These are phyloP conservation scores for Boletus coffeatus DNA, from an alignment of 1,284 basidiomycete species.

Conservation along the genomic window DNA sequence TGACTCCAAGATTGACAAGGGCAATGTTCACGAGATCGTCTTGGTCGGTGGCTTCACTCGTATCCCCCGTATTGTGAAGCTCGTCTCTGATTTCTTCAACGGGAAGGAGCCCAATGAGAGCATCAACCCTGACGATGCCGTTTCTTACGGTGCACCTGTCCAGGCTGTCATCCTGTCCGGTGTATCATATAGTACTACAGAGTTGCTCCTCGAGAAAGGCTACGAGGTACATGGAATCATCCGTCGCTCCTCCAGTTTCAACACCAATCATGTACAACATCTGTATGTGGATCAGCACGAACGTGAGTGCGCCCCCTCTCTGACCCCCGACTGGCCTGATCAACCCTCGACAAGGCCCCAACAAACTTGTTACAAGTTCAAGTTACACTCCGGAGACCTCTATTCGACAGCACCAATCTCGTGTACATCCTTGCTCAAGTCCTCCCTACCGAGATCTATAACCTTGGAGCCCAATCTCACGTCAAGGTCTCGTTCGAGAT, in stretches of 20 bases:
- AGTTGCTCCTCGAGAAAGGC: slow-evolving; percentile 79
- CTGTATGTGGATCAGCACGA: slow-evolving; percentile 86
- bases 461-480: slow-evolving; percentile 93
- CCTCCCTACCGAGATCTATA: slow-evolving; percentile 90
- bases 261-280: slow-evolving; percentile 87
- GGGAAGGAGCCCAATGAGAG: slow-evolving; percentile 95
- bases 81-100: slow-evolving; percentile 99
- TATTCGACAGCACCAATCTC: slow-evolving; percentile 85
- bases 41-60: slow-evolving; percentile 98
- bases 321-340: not conserved
- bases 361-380: slow-evolving; percentile 51
- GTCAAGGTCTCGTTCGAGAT: slow-evolving; percentile 97
- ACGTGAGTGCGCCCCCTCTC: slow-evolving; percentile 40
- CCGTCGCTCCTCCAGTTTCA: slow-evolving; percentile 90
- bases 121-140: slow-evolving; percentile 99
- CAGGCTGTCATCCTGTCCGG: slow-evolving; percentile 98
- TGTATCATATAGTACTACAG: slow-evolving; percentile 57
- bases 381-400: slow-evolving; percentile 87
- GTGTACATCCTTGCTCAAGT: slow-evolving; percentile 91
- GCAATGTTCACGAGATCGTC: slow-evolving; percentile 93
- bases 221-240: slow-evolving; percentile 93
- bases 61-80: slow-evolving; percentile 97
- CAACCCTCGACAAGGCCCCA: slow-evolving; percentile 45
- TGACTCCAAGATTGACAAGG: slow-evolving; percentile 98
- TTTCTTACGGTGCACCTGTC: slow-evolving; percentile 98